Evolutionary conservation across 2,329 filamentous ascomycete genomes (phyloP), one percentile per base, ranked within the genome.

Genomic region (Madurella fahalii): DNA sequence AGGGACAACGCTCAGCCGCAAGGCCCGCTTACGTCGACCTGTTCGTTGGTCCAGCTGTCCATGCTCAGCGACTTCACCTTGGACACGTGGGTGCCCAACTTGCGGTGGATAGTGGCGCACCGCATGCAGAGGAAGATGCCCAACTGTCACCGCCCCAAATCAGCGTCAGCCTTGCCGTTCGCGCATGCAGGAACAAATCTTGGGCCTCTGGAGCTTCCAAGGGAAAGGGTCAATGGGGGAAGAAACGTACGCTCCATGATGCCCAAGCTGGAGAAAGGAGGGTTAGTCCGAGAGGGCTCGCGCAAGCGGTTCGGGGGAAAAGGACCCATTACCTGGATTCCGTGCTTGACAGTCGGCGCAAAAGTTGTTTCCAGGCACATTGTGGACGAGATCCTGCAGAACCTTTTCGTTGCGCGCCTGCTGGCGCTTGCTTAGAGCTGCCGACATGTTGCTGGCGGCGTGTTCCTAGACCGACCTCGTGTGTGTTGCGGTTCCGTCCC

Each of bases 1-100:
- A 37, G 12, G 43, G 55, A 25, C 50, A 30, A 32, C 18, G 32
- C 17, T 34, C 15, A 31, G 25, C 32, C 18, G 44, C 30, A 30
- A 18, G 31, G 44, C 17, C 17, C 30, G 52, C 58, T 34, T 77
- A 96, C 92, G 74, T 99, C 94, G 60, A 99, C 92, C 74, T 99
- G 94, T 58, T 97, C 94, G 67, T 87, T 86, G 47, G 89, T 85
- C 94, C 94, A 99, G 63, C 87, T 94, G 73, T 99, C 94, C 92
- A 99, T 97, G 71, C 89, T 97, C 74, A 99, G 74, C 39, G 92
- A 97, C 74, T 99, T 99, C 77, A 99, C 91, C 72, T 99, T 99
- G 62, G 92, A 96, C 60, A 99, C 90, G 72, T 99, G 94, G 40
- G 94, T 97, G 58, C 94, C 94, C 67, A 99, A 79, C 74, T 97